Evolutionary conservation across 2,329 filamentous ascomycete species (phyloP).

Genomic region (Plectosphaerella cucumerina): DNA sequence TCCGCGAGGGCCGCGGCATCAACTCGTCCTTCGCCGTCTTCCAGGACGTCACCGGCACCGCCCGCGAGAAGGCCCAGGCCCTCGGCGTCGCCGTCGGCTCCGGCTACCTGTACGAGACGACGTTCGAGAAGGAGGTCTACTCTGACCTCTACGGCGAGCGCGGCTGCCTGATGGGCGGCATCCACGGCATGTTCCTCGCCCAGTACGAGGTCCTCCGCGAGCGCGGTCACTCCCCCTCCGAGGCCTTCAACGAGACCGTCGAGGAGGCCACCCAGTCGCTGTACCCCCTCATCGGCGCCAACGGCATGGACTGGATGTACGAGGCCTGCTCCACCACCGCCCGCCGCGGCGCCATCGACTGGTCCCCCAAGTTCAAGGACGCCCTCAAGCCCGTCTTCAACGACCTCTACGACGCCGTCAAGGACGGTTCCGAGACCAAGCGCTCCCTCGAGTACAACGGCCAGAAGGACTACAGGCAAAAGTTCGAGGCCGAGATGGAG

Average conservation of each 20-base stretch:
- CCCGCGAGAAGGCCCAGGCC: conserved; percentile 95
- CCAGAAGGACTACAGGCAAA: conserved; percentile 92
- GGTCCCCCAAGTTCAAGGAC: conserved; percentile 95
- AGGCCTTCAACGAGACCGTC: conserved; percentile 99
- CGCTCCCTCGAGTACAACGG: conserved; percentile 96
- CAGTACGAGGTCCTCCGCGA: conserved; percentile 99
- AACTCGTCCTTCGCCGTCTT: conserved; percentile 98
- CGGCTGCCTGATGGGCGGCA: conserved; percentile 99
- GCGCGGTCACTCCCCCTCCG: conserved; percentile 93
- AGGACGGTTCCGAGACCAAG: conserved; percentile 89
- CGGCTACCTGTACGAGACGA: conserved; percentile 99
- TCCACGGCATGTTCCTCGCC: conserved; percentile 99
- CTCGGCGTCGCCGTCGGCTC: conserved; percentile 95
- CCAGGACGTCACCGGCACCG: conserved; percentile 97
- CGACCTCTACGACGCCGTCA: conserved; percentile 89
- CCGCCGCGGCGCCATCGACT: conserved; percentile 97
- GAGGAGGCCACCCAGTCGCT: conserved; percentile 98
- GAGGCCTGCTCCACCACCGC: conserved; percentile 98
- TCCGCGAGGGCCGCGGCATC: conserved; percentile 99
- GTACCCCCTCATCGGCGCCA: conserved; percentile 94
- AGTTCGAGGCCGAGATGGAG: conserved; percentile 97
- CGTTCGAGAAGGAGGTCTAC: conserved; percentile 99
- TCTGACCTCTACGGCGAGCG: conserved; percentile 99
- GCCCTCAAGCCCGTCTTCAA: conserved; percentile 99
- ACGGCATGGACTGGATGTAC: conserved; percentile 99